Evolutionary conservation across 2,329 filamentous ascomycete species (phyloP).

Genomic region (Chalaropsis ovoidea): DNA sequence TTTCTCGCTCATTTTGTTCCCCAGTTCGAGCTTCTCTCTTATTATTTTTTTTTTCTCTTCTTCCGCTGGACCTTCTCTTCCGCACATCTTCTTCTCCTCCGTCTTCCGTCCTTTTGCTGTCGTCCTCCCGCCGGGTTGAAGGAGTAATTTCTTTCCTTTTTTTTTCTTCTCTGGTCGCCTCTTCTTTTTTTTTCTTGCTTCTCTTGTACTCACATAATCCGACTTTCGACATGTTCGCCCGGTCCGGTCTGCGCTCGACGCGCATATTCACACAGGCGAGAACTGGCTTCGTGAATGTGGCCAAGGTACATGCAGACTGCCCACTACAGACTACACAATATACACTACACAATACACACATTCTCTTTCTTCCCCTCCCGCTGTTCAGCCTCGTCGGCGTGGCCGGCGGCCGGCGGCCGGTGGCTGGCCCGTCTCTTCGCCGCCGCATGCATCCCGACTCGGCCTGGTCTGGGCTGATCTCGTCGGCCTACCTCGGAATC

Average conservation of each 20-base stretch:
- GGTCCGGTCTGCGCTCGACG: constrained; percentile 80
- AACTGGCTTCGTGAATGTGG: constrained; percentile 60
- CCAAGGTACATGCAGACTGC: constrained; percentile 55
- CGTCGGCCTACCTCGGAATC: constrained; percentile 14
- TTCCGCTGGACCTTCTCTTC: constrained; percentile 22
- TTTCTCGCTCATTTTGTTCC: background rate
- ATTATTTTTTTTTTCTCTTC: constrained; percentile 20
- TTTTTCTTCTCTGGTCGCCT: constrained; percentile 25
- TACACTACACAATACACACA: background rate
- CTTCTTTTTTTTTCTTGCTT: constrained; percentile 19
- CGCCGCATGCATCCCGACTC: background rate
- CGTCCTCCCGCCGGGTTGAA: constrained; percentile 25
- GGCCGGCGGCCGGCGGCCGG: background rate
- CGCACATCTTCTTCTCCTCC: constrained; percentile 17
- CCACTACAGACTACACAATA: background rate
- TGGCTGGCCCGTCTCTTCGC: background rate
- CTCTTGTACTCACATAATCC: constrained; percentile 23
- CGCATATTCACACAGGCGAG: constrained; percentile 71
- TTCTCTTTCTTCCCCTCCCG: background rate
- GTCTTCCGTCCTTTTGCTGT: constrained; percentile 20
- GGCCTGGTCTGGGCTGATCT: background rate
- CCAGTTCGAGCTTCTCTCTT: constrained; percentile 21
- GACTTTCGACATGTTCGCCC: constrained; percentile 73
- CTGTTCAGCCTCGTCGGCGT: background rate
- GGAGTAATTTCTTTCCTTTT: constrained; percentile 25